Base-by-base conservation (phyloP, 306 rosid species). In the Prinsepia uniflora region DNA sequence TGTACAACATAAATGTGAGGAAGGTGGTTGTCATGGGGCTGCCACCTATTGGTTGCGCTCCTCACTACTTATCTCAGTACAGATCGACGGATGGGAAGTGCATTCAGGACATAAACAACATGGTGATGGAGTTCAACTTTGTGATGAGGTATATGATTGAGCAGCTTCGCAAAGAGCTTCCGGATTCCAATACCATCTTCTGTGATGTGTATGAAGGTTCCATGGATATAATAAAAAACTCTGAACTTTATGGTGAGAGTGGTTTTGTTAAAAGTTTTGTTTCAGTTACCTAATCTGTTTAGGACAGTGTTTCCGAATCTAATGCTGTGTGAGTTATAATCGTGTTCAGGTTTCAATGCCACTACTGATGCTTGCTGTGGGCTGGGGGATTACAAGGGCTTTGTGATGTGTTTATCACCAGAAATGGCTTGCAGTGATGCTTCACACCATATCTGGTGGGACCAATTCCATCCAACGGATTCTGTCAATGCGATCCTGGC, bases 401-500 rank as follows among this genome's bases (percentile, higher is more conserved):
- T 91, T 91, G 71, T 94, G 65, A 83, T 86, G 89, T 94, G 98
- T 78, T 65, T 87, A 45, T 76, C 94, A 10, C 84, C 89, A 1
- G 83, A 86, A 65, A 93, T 93, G 97, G 97, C 96, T 34, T 90
- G 98, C 70, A 72, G 50, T 45, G 70, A 87, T 75, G 97, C 97
- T 76, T 88, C 96, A 62, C 79, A 72, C 62, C 79, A 94, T 73
- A 81, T 94, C 69, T 94, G 98, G 97, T 94, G 96, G 97, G 97
- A 90, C 72, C 96, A 93, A 78, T 90, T 90, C 70, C 98, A 90
- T 80, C 98, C 98, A 72, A 90, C 92, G n/a, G 90, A 86, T 78
- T 82, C 83, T 6, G 97, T 90, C 72, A 93, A 93, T 72, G 81
- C 83, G n/a, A 90, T 93, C 70, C 84, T 93, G 49, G 94, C 90